A percentile compares a stretch with the other conserved stretches of the same genome.
Conservation (phyloP, 306 rosid species). For the Coriaria nepalensis region DNA sequence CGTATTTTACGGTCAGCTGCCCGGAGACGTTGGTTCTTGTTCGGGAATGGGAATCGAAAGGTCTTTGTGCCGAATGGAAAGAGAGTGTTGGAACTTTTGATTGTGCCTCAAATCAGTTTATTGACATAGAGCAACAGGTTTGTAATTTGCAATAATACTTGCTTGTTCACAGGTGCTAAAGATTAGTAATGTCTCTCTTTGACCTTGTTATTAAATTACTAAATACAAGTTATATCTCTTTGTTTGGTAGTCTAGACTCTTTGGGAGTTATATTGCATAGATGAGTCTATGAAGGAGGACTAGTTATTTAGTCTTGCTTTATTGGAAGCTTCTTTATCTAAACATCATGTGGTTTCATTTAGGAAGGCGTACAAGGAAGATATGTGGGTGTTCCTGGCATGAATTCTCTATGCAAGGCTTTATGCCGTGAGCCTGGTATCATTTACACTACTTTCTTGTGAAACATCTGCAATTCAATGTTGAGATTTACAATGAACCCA, state of each 20-base stretch:
- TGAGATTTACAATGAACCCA: constrained; percentile 7
- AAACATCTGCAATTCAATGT: not conserved
- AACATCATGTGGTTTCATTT: constrained; percentile 24
- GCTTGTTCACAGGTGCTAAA: not conserved
- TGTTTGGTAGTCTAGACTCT: too few species aligned
- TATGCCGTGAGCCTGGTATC: constrained; percentile 62
- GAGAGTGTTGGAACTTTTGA: constrained; percentile 63
- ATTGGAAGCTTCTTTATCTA: constrained; percentile 18
- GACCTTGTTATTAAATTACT: too few species aligned
- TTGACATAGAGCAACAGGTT: constrained; percentile 55
- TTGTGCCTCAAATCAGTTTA: constrained; percentile 37
- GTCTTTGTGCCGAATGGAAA: constrained; percentile 71
- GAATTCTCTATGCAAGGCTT: constrained; percentile 82
- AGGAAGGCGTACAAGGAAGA: constrained; percentile 58
- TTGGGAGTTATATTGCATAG: too few species aligned
- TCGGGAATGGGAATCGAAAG: constrained; percentile 68
- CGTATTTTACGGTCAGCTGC: constrained; percentile 54
- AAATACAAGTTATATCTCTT: too few species aligned
- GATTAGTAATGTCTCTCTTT: too few species aligned
- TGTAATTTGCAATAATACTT: constrained; percentile 7
- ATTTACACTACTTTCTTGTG: constrained; percentile 13
- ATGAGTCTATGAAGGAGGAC: too few species aligned
- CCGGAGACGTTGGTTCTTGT: constrained; percentile 38
- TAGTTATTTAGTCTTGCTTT: constrained; percentile 5
- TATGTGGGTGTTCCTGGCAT: constrained; percentile 94